phyloP scores from a whole-genome alignment of 2,329 filamentous ascomycete genomes.

The Madurella mycetomatis region DNA sequence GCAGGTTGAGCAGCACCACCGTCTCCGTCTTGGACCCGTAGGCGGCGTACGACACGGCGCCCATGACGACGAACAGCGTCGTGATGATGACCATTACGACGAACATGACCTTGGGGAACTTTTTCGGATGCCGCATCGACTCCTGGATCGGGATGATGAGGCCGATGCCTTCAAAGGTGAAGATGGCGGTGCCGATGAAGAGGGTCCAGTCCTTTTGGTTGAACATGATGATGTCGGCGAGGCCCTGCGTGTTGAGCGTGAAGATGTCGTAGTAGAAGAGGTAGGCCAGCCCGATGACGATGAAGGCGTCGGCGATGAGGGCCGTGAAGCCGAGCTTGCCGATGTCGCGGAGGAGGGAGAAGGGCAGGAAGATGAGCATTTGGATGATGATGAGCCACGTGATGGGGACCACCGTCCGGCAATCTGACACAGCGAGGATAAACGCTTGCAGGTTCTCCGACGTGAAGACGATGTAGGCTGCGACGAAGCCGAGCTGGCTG shows the following conservation, averaged over 20 bases:
- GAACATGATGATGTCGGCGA: constrained; percentile 85
- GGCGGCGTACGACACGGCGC: constrained; percentile 89
- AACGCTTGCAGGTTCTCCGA: constrained; percentile 94
- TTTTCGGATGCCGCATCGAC: constrained; percentile 85
- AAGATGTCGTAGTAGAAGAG: constrained; percentile 93
- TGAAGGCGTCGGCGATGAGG: constrained; percentile 89
- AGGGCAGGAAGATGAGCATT: constrained; percentile 89
- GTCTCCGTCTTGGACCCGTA: constrained; percentile 95
- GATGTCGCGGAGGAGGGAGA: constrained; percentile 92
- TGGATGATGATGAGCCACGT: constrained; percentile 90
- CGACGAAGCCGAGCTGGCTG: constrained; percentile 91
- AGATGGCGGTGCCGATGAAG: constrained; percentile 98
- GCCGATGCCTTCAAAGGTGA: constrained; percentile 96
- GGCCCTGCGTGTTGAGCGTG: constrained; percentile 70
- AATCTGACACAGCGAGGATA: constrained; percentile 84
- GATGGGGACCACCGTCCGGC: constrained; percentile 79
- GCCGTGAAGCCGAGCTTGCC: constrained; percentile 96
- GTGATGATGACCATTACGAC: constrained; percentile 95
- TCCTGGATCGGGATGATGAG: constrained; percentile 98
- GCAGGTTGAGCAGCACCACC: constrained; percentile 91
- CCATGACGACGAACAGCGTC: constrained; percentile 83
- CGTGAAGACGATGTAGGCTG: constrained; percentile 95
- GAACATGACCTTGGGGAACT: constrained; percentile 85
- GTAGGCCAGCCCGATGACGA: constrained; percentile 85
- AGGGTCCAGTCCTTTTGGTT: constrained; percentile 91